Conservation (phyloP, 495 filamentous ascomycete species). For the Penicillium herquei region DNA sequence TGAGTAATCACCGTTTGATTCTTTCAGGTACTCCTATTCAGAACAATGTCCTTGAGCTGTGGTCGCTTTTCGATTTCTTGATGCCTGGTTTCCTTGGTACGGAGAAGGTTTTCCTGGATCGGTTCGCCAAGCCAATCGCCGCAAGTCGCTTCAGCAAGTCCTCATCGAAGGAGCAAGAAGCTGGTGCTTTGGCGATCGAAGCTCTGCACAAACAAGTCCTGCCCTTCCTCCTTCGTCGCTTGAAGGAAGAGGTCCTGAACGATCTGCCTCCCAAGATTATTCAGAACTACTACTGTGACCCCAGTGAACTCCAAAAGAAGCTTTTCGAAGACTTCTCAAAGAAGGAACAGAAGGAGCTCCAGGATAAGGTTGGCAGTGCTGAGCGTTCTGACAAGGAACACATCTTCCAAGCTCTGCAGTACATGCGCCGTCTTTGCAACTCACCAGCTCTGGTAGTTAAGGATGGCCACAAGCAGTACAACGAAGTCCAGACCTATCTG, state of each 20-base stretch:
- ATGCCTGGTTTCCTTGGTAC: constrained; percentile 99
- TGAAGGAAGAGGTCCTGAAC: constrained; percentile 97
- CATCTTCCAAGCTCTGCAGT: constrained; percentile 98
- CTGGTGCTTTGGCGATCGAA: constrained; percentile 92
- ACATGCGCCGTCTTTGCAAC: constrained; percentile 99
- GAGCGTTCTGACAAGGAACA: constrained; percentile 95
- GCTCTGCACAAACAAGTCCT: constrained; percentile 97
- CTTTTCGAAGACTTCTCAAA: constrained; percentile 95
- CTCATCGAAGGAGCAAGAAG: constrained; percentile 97
- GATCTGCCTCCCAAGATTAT: constrained; percentile 97
- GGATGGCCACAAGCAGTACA: constrained; percentile 86
- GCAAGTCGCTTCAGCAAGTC: constrained; percentile 93
- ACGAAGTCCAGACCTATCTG: constrained; percentile 74
- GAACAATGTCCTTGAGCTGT: constrained; percentile 97
- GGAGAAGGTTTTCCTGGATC: constrained; percentile 95
- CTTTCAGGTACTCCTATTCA: constrained; percentile 97
- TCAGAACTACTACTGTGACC: constrained; percentile 99
- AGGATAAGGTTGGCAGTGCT: constrained; percentile 68
- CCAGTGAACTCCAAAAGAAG: constrained; percentile 90
- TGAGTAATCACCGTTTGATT: constrained; percentile 91
- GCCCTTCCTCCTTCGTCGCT: constrained; percentile 90
- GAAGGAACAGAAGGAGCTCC: constrained; percentile 81
- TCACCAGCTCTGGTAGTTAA: constrained; percentile 95
- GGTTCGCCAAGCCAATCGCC: constrained; percentile 96
- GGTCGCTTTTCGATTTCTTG: constrained; percentile 97